These are phyloP conservation scores for Amanita molliuscula DNA, from an alignment of 768 basidiomycete species.

Conservation along the genomic window DNA sequence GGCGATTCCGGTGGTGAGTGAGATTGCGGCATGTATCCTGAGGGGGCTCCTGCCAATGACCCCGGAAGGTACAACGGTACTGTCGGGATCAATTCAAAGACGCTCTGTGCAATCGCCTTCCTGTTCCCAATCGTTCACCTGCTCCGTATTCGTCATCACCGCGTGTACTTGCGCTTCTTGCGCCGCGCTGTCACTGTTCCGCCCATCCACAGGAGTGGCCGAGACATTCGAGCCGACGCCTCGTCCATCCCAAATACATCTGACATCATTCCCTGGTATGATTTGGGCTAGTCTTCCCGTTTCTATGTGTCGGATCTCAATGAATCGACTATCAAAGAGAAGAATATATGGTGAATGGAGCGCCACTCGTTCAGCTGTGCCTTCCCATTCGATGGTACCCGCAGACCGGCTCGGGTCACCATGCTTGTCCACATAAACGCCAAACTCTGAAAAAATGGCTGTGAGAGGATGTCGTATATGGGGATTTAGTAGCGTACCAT, in stretches of 20 bases:
- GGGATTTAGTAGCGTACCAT: slow-evolving; percentile 38
- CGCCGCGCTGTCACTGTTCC: slow-evolving; percentile 25
- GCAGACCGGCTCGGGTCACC: slow-evolving; percentile 71
- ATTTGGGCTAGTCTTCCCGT: slow-evolving; percentile 76
- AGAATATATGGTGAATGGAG: slow-evolving; percentile 85
- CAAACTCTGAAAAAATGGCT: slow-evolving; percentile 51
- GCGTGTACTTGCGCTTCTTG: slow-evolving; percentile 83
- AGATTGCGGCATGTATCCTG: not conserved
- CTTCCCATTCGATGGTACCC: slow-evolving; percentile 89
- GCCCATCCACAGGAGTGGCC: slow-evolving; percentile 1
- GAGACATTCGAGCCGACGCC: slow-evolving; percentile 26
- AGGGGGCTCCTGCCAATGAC: not conserved
- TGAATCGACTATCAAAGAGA: slow-evolving; percentile 82
- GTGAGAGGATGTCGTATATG: not conserved
- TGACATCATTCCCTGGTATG: slow-evolving; percentile 70
- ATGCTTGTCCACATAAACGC: slow-evolving; percentile 84
- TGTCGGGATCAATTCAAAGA: slow-evolving; percentile 73
- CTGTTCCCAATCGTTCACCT: slow-evolving; percentile 25
- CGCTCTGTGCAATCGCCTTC: slow-evolving; percentile 56
- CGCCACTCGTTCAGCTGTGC: slow-evolving; percentile 79
- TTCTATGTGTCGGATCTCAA: slow-evolving; percentile 80
- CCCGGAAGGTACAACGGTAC: slow-evolving; percentile 40
- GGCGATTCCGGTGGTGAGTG: slow-evolving; percentile 10
- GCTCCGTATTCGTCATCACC: slow-evolving; percentile 54
- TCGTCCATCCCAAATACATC: slow-evolving; percentile 71